phyloP scores from a whole-genome alignment of 176 grass and related monocot genomes.

The Ensete glaucum region DNA sequence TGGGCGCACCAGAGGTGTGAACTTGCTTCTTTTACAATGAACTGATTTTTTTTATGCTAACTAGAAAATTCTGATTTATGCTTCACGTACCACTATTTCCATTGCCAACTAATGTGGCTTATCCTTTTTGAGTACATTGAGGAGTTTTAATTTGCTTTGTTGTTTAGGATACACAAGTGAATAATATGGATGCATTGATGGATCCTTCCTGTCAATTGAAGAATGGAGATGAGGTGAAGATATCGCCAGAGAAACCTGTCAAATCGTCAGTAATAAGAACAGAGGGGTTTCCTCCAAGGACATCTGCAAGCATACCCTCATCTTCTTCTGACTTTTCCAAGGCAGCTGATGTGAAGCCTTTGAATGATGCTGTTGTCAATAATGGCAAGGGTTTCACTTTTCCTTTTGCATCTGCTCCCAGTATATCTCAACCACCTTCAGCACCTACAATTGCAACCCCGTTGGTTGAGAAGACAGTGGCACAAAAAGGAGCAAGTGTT shows the following conservation, averaged over 20 bases:
- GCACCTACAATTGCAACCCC: conserved; percentile 8
- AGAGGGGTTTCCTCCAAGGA: conserved; percentile 7
- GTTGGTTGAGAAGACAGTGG: conserved; percentile 9
- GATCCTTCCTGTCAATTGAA: conserved; percentile 6
- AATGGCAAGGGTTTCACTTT: conserved; percentile 33
- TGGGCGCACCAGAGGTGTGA: neutral
- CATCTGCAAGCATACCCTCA: conserved; percentile 12
- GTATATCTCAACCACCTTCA: conserved; percentile 10
- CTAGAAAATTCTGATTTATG: neutral
- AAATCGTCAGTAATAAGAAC: conserved; percentile 7
- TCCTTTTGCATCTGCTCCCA: conserved; percentile 22
- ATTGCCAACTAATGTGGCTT: neutral
- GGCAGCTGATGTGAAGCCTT: conserved; percentile 29
- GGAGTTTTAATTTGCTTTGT: neutral
- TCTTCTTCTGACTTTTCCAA: conserved; percentile 29
- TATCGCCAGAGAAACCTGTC: neutral
- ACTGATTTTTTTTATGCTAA: neutral
- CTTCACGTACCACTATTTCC: neutral
- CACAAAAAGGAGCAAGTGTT: conserved; percentile 17
- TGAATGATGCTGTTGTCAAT: conserved; percentile 10
- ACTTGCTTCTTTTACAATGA: neutral
- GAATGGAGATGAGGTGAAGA: conserved; percentile 8
- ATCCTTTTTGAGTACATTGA: neutral
- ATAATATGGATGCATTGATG: neutral
- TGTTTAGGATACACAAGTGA: too few species aligned